Evolutionary conservation across 2,329 filamentous ascomycete species (phyloP).

Genomic region (Didymellaceae sp.): DNA sequence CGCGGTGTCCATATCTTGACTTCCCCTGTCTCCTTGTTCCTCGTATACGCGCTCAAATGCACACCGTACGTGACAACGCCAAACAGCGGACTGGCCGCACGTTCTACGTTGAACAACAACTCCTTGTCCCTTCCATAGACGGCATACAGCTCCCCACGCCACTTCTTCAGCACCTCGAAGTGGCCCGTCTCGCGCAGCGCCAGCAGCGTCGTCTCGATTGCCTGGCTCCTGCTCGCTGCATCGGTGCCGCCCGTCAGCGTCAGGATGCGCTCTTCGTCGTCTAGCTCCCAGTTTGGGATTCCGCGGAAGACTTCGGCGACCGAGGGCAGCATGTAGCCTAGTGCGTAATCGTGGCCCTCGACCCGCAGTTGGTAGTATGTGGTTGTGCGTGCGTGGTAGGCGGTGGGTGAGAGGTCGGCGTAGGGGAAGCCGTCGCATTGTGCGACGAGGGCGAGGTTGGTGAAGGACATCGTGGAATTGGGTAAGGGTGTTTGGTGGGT

Average conservation of each 20-base stretch:
- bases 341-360: slow-evolving; percentile 64
- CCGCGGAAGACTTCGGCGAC: slow-evolving; percentile 65
- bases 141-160: slow-evolving; percentile 52
- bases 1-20: slow-evolving; percentile 85
- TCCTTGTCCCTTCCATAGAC: slow-evolving; percentile 50
- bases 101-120: slow-evolving; percentile 52
- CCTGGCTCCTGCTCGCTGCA: slow-evolving; percentile 67
- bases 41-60: slow-evolving; percentile 50
- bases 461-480: slow-evolving; percentile 44
- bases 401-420: slow-evolving; percentile 63
- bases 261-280: slow-evolving; percentile 66
- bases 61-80: slow-evolving; percentile 54
- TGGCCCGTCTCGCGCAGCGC: slow-evolving; percentile 73
- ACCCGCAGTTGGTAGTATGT: slow-evolving; percentile 72
- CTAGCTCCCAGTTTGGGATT: slow-evolving; percentile 66
- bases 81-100: slow-evolving; percentile 51
- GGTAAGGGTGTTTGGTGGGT: background rate
- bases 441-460: slow-evolving; percentile 62
- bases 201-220: slow-evolving; percentile 63
- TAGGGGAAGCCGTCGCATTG: slow-evolving; percentile 82
- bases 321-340: slow-evolving; percentile 67
- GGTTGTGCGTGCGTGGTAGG: slow-evolving; percentile 61
- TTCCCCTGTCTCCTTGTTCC: slow-evolving; percentile 54
- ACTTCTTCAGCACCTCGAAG: slow-evolving; percentile 71
- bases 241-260: slow-evolving; percentile 66